Base-by-base conservation (phyloP, 805 yeast species). In the Alloascoidea africana region DNA sequence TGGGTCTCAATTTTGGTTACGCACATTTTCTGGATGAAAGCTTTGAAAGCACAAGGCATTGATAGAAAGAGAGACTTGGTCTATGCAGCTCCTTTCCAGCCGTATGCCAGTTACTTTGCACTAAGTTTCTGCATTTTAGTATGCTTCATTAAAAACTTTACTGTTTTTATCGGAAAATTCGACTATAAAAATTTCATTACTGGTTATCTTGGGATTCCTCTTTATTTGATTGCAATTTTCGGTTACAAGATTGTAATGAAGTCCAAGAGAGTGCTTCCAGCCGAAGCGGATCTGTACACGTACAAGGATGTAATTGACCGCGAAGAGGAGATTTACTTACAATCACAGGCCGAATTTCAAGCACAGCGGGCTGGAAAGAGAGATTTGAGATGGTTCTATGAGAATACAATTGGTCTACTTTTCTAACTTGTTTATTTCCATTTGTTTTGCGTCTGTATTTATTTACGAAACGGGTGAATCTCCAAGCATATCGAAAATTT, bases 201-300 rank as follows among this genome's bases (percentile, higher is more conserved):
- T 23, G 86, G 87, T 34, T 80, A 81, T 57, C 76, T 81, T 49
- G 81, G 82, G 18, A 66, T 80, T 36, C 84, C 84, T 23, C 74
- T 78, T 8, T 80, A 66, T 47, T 32, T 75, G 27, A 58, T 72
- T 35, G 60, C 68, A 41, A 67, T 60, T 45, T 47, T 67, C 43
- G 84, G 82, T 4, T 76, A 72, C 63, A 78, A 78, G 59, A 13
- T 75, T 30, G 45, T 59, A 43, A 57, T 56, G 52, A 73, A 65
- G 53, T 63, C 80, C 23, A 65, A 62, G 46, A 41, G 63, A 18
- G 62, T 70, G 38, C 54, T 49, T 32, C 67, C 82, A 4, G 59
- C 56, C 34, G 82, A 76, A 46, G 78, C 70, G 17, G 89, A 79
- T 53, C 59, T 76, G 50, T 56, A 53, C 36, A 72, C 81, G 5